Conservation (phyloP, 768 basidiomycete species). For the Ramaria sp. region DNA sequence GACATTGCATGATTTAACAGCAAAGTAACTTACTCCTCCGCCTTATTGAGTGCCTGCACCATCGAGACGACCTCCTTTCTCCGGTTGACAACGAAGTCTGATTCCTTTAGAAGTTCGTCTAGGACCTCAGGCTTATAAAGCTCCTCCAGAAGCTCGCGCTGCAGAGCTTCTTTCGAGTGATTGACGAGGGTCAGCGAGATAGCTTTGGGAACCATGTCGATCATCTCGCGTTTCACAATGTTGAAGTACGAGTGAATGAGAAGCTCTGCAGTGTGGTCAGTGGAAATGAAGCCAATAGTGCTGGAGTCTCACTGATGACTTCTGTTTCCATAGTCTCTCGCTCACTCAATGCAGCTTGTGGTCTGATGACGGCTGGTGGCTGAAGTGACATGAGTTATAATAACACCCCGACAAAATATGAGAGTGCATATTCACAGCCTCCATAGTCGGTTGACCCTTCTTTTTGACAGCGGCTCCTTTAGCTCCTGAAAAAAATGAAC, state of each 20-base stretch:
- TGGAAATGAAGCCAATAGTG: background rate
- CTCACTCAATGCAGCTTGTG: slow-evolving; percentile 84
- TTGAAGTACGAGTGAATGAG: slow-evolving; percentile 97
- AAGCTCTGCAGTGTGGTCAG: slow-evolving; percentile 23
- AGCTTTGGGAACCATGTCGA: slow-evolving; percentile 98
- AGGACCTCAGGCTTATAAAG: slow-evolving; percentile 96
- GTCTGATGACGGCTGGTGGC: slow-evolving; percentile 81
- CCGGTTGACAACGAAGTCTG: slow-evolving; percentile 77
- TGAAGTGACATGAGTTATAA: slow-evolving; percentile 24
- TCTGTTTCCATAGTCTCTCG: slow-evolving; percentile 98
- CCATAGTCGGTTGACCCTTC: slow-evolving; percentile 47
- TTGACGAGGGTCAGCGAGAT: slow-evolving; percentile 86
- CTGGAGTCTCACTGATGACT: slow-evolving; percentile 78
- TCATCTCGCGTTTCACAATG: slow-evolving; percentile 98
- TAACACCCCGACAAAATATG: background rate
- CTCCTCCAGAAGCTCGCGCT: slow-evolving; percentile 88
- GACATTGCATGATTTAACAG: background rate
- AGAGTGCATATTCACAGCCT: slow-evolving; percentile 32
- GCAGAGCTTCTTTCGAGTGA: slow-evolving; percentile 88
- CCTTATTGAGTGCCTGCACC: slow-evolving; percentile 92
- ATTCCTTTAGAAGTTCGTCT: slow-evolving; percentile 91
- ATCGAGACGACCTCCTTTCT: slow-evolving; percentile 92
- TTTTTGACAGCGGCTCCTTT: slow-evolving; percentile 53
- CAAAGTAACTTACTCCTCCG: slow-evolving; percentile 71
- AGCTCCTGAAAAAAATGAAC: slow-evolving; percentile 78